Base-by-base conservation (phyloP, 108 stramenopile genomes). In the Aureococcus anophagefferens region DNA sequence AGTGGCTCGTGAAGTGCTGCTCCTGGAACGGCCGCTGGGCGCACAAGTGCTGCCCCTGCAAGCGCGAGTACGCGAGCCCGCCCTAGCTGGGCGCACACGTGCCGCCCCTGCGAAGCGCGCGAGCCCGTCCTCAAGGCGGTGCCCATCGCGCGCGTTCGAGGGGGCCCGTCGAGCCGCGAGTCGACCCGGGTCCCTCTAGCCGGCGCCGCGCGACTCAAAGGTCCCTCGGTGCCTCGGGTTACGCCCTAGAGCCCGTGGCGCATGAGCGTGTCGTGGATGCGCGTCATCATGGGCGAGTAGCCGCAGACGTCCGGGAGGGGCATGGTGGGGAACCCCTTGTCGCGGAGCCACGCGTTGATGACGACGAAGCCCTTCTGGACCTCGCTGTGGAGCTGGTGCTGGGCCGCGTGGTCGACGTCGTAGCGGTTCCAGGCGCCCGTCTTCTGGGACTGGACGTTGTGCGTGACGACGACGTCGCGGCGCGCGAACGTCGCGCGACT, bases 391-490 rank as follows among this genome's bases (percentile, higher is more conserved):
- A 72, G 30, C 40, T 29, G 16, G 30, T 33, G 9, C 30, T 72
- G 63, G 14, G 71, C 71, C 11, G 37, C 11, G 30, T 63, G 68
- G 66, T 74, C 73, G 13, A 74, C 31, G 21, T 68, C 32, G 33
- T 74, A 74, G 9, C 73, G 36, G 45, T 40, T 74, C 37, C 46
- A 74, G 32, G 33, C 64, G 45, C 51, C 67, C 65, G 40, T 45
- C 46, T 74, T 74, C 46, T 74, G 73, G 65, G 62, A 64, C 29
- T 69, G 30, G 32, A 74, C 73, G 51, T 74, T 74, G 67, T 74
- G 73, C 31, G 65, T 31, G 35, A 74, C 66, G 29, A 51, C 45
- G 51, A 74, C 68, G 34, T 74, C 73, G 25, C 29, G 7, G 35
- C 30, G 31, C 30, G 32, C 29, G 30, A 74, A 74, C 30, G 73